Evolutionary conservation across 305 asterid genomes (phyloP), one percentile per base, ranked within the genome.

Genomic region (Caryopteris hybrid): DNA sequence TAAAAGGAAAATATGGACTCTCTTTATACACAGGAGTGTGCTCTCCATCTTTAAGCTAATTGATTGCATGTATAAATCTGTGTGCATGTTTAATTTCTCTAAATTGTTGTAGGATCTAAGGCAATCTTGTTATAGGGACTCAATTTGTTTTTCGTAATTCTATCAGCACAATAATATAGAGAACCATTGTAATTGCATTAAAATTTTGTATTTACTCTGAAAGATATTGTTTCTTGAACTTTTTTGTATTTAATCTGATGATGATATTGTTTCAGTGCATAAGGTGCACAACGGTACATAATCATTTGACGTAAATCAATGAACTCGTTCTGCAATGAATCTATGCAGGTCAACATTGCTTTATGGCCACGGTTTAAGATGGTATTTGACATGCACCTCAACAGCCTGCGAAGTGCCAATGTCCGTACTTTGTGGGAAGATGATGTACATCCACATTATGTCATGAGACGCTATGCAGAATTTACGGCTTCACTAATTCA

Each of bases 311-410:
- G 21, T 31, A 51, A 29, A 42, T 21, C 29, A 27, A 39, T 73
- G 12, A 52, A 34, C 38, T 47, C 63, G 51, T 59, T 54, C 63
- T 60, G 55, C 31, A 22, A 76, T 73, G 79, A 68, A 70, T 74
- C 47, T 79, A 78, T 59, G 74, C 96, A 93, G 99, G 91, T 93
- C 54, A 93, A 93, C 74, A 91, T 93, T 76, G 81, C 96, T 50
- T 76, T 93, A 72, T 93, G 99, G 97, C 99, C 99, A 36, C 94
- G 97, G 55, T 93, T 93, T 86, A 93, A 93, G 89, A 85, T 93
- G 91, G 99, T 89, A 47, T 91, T 94, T 76, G 98, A 94, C 83
- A 85, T 88, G 99, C 99, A 94, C 69, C 90, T 94, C 85, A 82
- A 79, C 81, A 93, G 99, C 76, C 74, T 93, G 66, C 87, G 96